phyloP scores from a whole-genome alignment of 1,284 basidiomycete species.

The Sanguinoderma infundibulare region DNA sequence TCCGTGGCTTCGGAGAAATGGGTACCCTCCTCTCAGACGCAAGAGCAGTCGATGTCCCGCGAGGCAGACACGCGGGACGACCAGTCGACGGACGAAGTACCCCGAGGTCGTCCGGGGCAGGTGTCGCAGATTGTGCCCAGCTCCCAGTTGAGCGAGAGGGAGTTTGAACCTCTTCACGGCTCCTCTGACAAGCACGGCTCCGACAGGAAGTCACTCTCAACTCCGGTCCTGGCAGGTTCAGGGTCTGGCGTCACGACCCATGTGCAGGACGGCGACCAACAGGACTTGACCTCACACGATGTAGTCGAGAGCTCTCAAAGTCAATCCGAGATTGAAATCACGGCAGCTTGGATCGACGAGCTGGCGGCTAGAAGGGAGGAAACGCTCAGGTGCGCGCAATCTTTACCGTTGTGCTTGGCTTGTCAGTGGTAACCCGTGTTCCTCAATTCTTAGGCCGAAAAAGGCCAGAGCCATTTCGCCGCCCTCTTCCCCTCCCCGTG shows the following conservation, averaged over 20 bases:
- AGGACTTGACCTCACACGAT: background rate
- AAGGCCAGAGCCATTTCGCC: background rate
- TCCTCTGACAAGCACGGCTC: background rate
- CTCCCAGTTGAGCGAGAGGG: slow-evolving; percentile 31
- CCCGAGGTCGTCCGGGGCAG: background rate
- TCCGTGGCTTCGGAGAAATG: slow-evolving; percentile 12
- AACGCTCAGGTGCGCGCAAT: background rate
- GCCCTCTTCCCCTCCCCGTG: slow-evolving; percentile 9
- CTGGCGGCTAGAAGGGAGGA: slow-evolving; percentile 3
- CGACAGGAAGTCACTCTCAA: background rate
- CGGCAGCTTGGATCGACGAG: slow-evolving; percentile 3
- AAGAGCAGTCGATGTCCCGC: slow-evolving; percentile 21
- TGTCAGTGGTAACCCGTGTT: background rate
- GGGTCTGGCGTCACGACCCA: background rate
- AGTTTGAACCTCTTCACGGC: slow-evolving; percentile 10
- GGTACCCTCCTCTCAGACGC: slow-evolving; percentile 33
- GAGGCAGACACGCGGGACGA: background rate
- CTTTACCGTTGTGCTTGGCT: background rate
- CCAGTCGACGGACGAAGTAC: background rate
- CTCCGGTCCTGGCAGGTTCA: background rate
- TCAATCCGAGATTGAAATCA: slow-evolving; percentile 22
- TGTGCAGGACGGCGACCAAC: background rate
- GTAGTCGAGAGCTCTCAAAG: slow-evolving; percentile 26
- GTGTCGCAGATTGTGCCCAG: slow-evolving; percentile 24
- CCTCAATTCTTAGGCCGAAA: background rate